Evolutionary conservation across 2,329 filamentous ascomycete species (phyloP).

Genomic region (Daldinia eschscholtzii): DNA sequence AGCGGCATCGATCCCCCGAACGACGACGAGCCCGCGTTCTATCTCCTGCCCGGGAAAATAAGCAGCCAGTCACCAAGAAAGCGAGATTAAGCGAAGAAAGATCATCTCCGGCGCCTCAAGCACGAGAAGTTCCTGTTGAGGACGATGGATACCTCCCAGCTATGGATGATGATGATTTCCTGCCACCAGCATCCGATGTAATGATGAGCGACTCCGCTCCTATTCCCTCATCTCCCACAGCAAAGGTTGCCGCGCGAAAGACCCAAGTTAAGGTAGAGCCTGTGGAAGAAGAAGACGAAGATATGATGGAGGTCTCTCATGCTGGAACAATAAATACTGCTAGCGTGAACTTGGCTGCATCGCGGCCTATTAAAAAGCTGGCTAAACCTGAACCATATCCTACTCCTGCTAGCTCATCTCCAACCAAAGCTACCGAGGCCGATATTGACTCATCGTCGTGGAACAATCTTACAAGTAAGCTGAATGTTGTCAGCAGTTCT

Average conservation of each 20-base stretch:
- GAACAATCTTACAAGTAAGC: conserved; percentile 86
- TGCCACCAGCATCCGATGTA: conserved; percentile 59
- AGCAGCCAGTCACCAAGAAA: conserved; percentile 67
- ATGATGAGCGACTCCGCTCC: conserved; percentile 88
- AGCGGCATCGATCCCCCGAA: conserved; percentile 77
- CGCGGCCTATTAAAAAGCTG: conserved; percentile 80
- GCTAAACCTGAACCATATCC: conserved; percentile 76
- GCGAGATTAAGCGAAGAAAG: conserved; percentile 66
- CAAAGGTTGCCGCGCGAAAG: conserved; percentile 82
- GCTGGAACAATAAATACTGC: conserved; percentile 75
- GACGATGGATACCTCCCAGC: conserved; percentile 68
- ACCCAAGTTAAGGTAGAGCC: conserved; percentile 62
- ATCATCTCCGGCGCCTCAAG: conserved; percentile 61
- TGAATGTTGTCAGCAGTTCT: conserved; percentile 87
- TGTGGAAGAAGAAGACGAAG: conserved; percentile 77
- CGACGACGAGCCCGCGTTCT: conserved; percentile 83
- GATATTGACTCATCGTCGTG: conserved; percentile 84
- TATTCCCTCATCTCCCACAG: conserved; percentile 79
- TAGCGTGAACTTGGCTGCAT: conserved; percentile 88
- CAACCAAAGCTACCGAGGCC: conserved; percentile 69
- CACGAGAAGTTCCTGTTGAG: conserved; percentile 66
- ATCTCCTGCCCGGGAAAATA: conserved; percentile 75
- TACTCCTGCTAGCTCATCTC: conserved; percentile 82
- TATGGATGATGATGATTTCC: conserved; percentile 74
- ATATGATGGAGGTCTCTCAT: conserved; percentile 88